Evolutionary conservation across 441 rosid genomes (phyloP).

Genomic region (Pelargonium exstipulatum): DNA sequence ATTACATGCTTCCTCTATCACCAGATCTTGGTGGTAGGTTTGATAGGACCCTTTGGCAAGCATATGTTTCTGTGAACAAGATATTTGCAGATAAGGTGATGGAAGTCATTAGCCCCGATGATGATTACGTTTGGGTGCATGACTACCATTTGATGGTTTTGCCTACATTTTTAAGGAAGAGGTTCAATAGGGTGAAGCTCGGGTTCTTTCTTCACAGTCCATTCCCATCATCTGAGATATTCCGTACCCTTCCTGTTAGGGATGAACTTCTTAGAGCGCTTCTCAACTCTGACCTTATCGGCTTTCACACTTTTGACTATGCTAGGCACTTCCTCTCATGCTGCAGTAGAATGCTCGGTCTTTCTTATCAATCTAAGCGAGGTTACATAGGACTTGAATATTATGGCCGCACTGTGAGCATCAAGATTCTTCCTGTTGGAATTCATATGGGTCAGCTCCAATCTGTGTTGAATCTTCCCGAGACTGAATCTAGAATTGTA

Average conservation of each 20-base stretch:
- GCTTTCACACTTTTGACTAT: conserved; percentile 86
- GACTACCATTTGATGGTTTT: conserved; percentile 87
- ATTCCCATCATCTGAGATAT: conserved; percentile 82
- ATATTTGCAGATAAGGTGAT: conserved; percentile 82
- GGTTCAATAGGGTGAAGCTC: conserved; percentile 76
- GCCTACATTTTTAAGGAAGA: conserved; percentile 79
- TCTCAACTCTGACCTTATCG: conserved; percentile 70
- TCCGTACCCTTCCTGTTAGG: conserved; percentile 78
- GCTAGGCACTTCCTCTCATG: conserved; percentile 87
- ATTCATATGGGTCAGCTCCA: conserved; percentile 78
- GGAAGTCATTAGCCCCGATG: conserved; percentile 85
- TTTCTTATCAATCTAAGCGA: conserved; percentile 70
- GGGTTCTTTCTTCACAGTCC: conserved; percentile 89
- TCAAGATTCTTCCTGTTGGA: conserved; percentile 84
- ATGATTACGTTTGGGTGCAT: conserved; percentile 84
- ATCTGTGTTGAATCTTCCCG: conserved; percentile 56
- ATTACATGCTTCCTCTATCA: conserved; percentile 84
- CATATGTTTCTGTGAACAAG: conserved; percentile 83
- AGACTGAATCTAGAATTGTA: conserved; percentile 56
- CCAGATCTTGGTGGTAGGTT: conserved; percentile 82
- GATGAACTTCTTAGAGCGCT: conserved; percentile 76
- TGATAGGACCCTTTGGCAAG: conserved; percentile 79
- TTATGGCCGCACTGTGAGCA: conserved; percentile 73
- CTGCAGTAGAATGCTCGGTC: conserved; percentile 89
- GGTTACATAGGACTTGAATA: conserved; percentile 80